Base-by-base conservation (phyloP, 306 rosid species). In the Albizia julibrissin region DNA sequence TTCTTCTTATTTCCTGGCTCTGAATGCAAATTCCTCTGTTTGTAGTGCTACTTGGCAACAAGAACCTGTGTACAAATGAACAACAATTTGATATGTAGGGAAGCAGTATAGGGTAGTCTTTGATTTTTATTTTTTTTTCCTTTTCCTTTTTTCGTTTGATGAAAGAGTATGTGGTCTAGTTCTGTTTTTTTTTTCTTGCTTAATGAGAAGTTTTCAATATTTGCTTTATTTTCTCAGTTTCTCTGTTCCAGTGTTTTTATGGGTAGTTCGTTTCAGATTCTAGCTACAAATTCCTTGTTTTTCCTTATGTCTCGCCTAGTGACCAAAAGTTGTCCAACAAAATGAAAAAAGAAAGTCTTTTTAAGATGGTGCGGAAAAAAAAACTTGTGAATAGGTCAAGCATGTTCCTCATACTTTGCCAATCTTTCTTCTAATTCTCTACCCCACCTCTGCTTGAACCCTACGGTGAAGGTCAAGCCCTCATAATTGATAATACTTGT, bases 1-100 rank as follows among this genome's bases (percentile, higher is more conserved):
- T 10, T 0, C 13, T 27, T 62, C 80, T 69, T 4, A 0, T 24
- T 29, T 49, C 50, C 74, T 80, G 79, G 78, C 40, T 82, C 73
- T 75, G 77, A 31, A 75, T 74, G 83, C 27, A 59, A 72, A 39
- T 49, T 74, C 68, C 84, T 77, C 87, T 81, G 79, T 77, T 87
- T 59, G 71, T 26, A 77, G 69, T 81, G 74, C 72, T 59, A 58
- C 27, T 49, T 75, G 66, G 66, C 27, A 69, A 76, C 81, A 70
- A 75, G 79, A 83, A 84, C 79, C 68, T 50, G 84, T 94, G 97
- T 91, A 94, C 83, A 94, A 89, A 56, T 21, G 24, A n/a, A 11
- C 80, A 71, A 84, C 84, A 79, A 61, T n/a, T 58, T 71, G 59
- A 85, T 87, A 69, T 84, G 84, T 84, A 90, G 89, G 84, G 82